Conservation (phyloP, 331 rosid species). For the Malus hybrid region DNA sequence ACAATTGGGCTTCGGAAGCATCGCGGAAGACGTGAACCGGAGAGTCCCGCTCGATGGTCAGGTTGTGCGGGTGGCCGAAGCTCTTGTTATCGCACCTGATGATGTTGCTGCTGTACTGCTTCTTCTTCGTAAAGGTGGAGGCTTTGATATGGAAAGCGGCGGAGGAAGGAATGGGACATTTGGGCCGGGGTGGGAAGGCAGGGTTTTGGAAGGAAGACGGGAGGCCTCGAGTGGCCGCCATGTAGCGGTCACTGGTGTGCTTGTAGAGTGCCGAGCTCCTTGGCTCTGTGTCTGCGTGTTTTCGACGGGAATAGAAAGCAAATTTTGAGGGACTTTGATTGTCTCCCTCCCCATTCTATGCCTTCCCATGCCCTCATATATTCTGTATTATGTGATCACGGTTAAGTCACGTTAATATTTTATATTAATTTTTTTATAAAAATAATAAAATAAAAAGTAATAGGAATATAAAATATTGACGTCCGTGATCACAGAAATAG, state of each 20-base stretch:
- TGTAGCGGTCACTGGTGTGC: constrained; percentile 18
- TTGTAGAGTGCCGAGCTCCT: not conserved
- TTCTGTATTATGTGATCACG: too few relatives aligned
- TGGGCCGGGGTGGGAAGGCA: not conserved
- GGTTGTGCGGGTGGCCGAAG: constrained; percentile 31
- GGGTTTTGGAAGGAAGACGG: constrained; percentile 13
- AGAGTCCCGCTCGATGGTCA: constrained; percentile 36
- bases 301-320: too few relatives aligned
- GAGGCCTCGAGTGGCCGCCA: constrained; percentile 40
- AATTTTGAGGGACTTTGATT: too few relatives aligned
- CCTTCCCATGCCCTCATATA: too few relatives aligned
- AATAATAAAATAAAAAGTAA: too few relatives aligned
- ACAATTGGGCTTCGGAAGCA: constrained; percentile 28
- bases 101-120: constrained; percentile 5
- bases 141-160: constrained; percentile 8
- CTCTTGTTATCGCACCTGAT: constrained; percentile 50
- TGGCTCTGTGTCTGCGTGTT: not conserved
- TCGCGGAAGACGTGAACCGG: constrained; percentile 21
- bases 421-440: too few relatives aligned
- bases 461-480: too few relatives aligned
- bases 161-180: constrained; percentile 1
- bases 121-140: not conserved
- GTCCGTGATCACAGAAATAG: too few relatives aligned
- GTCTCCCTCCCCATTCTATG: too few relatives aligned
- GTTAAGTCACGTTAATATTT: too few relatives aligned